These are phyloP conservation scores for Cutaneotrichosporon sp. DNA, from an alignment of 1,284 basidiomycete species.

Conservation along the genomic window DNA sequence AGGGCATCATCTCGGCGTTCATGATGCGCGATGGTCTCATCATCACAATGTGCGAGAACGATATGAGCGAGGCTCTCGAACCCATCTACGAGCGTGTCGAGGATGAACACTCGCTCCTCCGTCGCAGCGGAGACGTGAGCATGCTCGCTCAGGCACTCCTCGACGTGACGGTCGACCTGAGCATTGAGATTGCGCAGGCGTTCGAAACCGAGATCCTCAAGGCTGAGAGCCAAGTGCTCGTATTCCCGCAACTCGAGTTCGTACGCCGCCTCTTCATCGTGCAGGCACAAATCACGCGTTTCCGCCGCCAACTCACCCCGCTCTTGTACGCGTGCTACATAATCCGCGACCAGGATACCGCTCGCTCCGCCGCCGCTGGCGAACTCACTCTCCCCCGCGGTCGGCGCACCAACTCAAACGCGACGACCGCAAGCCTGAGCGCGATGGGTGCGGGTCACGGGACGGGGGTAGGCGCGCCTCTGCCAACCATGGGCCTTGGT, in stretches of 20 bases:
- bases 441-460: background rate
- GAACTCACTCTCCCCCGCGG: slow-evolving; percentile 13
- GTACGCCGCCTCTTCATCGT: slow-evolving; percentile 52
- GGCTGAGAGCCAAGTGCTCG: slow-evolving; percentile 49
- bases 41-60: slow-evolving; percentile 45
- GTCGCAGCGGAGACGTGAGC: slow-evolving; percentile 49
- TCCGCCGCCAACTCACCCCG: slow-evolving; percentile 46
- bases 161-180: slow-evolving; percentile 48
- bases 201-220: slow-evolving; percentile 53
- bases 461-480: background rate
- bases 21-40: slow-evolving; percentile 51
- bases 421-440: background rate
- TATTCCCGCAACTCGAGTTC: slow-evolving; percentile 50
- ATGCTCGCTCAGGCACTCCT: slow-evolving; percentile 52
- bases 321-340: slow-evolving; percentile 49
- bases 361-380: slow-evolving; percentile 42
- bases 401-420: background rate
- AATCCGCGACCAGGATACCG: slow-evolving; percentile 49
- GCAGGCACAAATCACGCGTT: slow-evolving; percentile 51
- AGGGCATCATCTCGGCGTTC: slow-evolving; percentile 48
- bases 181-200: slow-evolving; percentile 49
- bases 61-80: slow-evolving; percentile 43
- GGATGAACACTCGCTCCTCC: slow-evolving; percentile 47
- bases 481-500: background rate
- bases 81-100: slow-evolving; percentile 51